A percentile compares a stretch with the other conserved stretches of the same genome.
These are phyloP conservation scores for Conticribra weissflogii DNA, from an alignment of 108 stramenopile species.

Conservation along the genomic window DNA sequence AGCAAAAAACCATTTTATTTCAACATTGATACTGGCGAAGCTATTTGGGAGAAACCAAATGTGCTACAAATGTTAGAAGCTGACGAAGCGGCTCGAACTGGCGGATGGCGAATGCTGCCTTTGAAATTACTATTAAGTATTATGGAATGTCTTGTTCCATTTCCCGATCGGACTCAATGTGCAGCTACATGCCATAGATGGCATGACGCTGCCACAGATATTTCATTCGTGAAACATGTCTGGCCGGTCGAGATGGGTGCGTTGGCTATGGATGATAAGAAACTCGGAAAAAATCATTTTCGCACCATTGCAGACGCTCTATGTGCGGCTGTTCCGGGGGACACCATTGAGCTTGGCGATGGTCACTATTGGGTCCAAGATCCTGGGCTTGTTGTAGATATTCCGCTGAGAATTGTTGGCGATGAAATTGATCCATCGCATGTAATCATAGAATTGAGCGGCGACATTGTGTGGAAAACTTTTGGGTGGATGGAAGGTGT, in stretches of 20 bases:
- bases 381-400: slow-evolving; percentile 57
- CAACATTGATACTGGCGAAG: slow-evolving; percentile 89
- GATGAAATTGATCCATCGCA: slow-evolving; percentile 84
- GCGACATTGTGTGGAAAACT: slow-evolving; percentile 66
- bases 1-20: slow-evolving; percentile 73
- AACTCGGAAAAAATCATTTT: slow-evolving; percentile 73
- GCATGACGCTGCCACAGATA: slow-evolving; percentile 66
- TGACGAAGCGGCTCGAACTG: slow-evolving; percentile 45
- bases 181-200: slow-evolving; percentile 68
- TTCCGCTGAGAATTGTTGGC: slow-evolving; percentile 73
- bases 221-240: slow-evolving; percentile 80
- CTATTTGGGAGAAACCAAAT: slow-evolving; percentile 73
- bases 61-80: slow-evolving; percentile 73
- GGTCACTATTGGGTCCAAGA: slow-evolving; percentile 88
- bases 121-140: slow-evolving; percentile 59
- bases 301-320: slow-evolving; percentile 74
- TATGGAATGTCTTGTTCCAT: slow-evolving; percentile 74
- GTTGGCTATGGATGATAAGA: slow-evolving; percentile 57
- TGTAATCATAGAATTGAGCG: slow-evolving; percentile 84
- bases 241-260: slow-evolving; percentile 86
- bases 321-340: slow-evolving; percentile 69
- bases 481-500: slow-evolving; percentile 84
- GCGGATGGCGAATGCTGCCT: slow-evolving; percentile 70
- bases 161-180: slow-evolving; percentile 66
- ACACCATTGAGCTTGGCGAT: slow-evolving; percentile 79